A percentile compares a stretch with the other conserved stretches of the same genome.
Evolutionary conservation across 2,329 filamentous ascomycete species (phyloP).

Genomic region (Pezicula carpinea): DNA sequence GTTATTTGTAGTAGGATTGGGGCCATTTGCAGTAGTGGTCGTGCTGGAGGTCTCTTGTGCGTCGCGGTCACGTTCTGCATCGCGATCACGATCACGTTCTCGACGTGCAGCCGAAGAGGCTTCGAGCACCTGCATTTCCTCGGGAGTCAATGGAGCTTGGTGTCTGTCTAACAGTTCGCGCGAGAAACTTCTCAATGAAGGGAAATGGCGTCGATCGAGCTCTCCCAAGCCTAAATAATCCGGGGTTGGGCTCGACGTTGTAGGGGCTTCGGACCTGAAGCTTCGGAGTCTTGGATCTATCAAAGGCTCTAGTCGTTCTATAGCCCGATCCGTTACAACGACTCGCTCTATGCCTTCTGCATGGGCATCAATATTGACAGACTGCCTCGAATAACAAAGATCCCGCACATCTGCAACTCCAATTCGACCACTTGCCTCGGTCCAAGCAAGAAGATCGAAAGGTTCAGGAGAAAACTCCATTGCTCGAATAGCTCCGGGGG

Average conservation of each 20-base stretch:
- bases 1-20: background rate
- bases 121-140: slow-evolving; percentile 53
- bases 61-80: slow-evolving; percentile 17
- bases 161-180: slow-evolving; percentile 34
- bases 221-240: slow-evolving; percentile 23
- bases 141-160: slow-evolving; percentile 46
- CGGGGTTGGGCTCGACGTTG: slow-evolving; percentile 20
- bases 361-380: slow-evolving; percentile 58
- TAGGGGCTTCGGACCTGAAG: slow-evolving; percentile 18
- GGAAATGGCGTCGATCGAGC: slow-evolving; percentile 22
- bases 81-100: slow-evolving; percentile 27
- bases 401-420: slow-evolving; percentile 70
- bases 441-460: slow-evolving; percentile 89
- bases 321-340: slow-evolving; percentile 17
- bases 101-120: slow-evolving; percentile 50
- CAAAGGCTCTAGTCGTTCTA: slow-evolving; percentile 10
- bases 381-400: slow-evolving; percentile 63
- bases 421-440: slow-evolving; percentile 76
- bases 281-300: slow-evolving; percentile 25
- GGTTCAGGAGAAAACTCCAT: slow-evolving; percentile 91
- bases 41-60: slow-evolving; percentile 11
- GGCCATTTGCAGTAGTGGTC: slow-evolving; percentile 2
- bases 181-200: slow-evolving; percentile 12
- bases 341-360: slow-evolving; percentile 41
- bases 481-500: slow-evolving; percentile 74